Conservation (phyloP, 495 filamentous ascomycete genomes). For the Aspergillus asperescens region DNA sequence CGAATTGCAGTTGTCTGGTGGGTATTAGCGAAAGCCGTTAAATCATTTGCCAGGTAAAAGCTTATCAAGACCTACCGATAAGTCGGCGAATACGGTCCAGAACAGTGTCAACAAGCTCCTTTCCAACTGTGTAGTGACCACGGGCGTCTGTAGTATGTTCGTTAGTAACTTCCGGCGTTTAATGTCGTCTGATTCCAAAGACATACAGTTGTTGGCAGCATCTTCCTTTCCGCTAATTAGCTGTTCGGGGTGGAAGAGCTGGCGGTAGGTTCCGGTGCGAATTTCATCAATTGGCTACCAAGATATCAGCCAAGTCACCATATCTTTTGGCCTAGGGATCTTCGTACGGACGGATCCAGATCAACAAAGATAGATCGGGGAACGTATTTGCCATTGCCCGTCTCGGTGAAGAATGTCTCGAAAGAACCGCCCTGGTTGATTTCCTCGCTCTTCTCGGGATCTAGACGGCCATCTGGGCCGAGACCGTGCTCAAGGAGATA, state of each 20-base stretch:
- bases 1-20: constrained; percentile 77
- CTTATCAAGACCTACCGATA: constrained; percentile 48
- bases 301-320: constrained; percentile 14
- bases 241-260: constrained; percentile 85
- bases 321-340: background rate
- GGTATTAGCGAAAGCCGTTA: constrained; percentile 14
- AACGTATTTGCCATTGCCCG: constrained; percentile 80
- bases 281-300: constrained; percentile 80
- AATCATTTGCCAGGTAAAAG: background rate
- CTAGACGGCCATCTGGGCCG: constrained; percentile 64
- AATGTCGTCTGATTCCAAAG: background rate
- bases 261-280: constrained; percentile 72
- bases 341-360: constrained; percentile 71
- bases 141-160: constrained; percentile 61
- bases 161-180: constrained; percentile 21
- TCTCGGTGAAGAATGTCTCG: constrained; percentile 91
- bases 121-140: constrained; percentile 90
- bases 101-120: constrained; percentile 80
- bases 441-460: constrained; percentile 56
- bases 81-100: constrained; percentile 82
- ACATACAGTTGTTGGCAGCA: constrained; percentile 80
- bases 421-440: constrained; percentile 62
- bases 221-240: constrained; percentile 90
- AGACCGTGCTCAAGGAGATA: constrained; percentile 92
- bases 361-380: constrained; percentile 87